Evolutionary conservation across 2,329 filamentous ascomycete species (phyloP).

Genomic region (Lachnum nothofagi): DNA sequence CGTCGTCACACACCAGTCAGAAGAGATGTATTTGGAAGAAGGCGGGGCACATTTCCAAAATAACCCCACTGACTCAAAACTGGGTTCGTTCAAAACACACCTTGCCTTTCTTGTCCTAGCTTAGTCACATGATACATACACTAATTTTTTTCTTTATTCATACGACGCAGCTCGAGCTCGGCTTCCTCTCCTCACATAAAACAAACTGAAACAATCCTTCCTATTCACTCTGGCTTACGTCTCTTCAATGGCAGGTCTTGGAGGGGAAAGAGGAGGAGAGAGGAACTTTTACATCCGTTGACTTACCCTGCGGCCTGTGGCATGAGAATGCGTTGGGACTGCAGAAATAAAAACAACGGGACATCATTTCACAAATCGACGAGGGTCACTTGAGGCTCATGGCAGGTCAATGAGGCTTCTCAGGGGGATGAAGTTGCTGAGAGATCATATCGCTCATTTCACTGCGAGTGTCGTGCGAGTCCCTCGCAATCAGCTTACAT

Average conservation of each 20-base stretch:
- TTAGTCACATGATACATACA: constrained; percentile 12
- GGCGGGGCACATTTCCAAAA: constrained; percentile 4
- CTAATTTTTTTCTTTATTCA: constrained; percentile 15
- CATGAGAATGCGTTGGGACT: constrained; percentile 34
- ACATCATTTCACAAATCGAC: constrained; percentile 15
- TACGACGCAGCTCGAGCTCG: constrained; percentile 10
- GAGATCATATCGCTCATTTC: too few relatives aligned
- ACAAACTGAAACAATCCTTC: constrained; percentile 43
- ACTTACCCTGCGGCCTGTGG: constrained; percentile 54
- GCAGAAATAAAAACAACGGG: constrained; percentile 29
- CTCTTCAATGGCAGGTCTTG: constrained; percentile 52
- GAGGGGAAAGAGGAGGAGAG: constrained; percentile 68
- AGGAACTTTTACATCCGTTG: constrained; percentile 43
- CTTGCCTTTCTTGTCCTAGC: too few relatives aligned
- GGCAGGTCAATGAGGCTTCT: background rate
- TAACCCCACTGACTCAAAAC: background rate
- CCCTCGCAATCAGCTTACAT: too few relatives aligned
- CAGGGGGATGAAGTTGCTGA: background rate
- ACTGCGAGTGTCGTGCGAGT: too few relatives aligned
- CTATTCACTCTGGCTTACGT: constrained; percentile 65
- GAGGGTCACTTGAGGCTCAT: too few relatives aligned
- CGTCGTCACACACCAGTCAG: constrained; percentile 11
- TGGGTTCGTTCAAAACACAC: too few relatives aligned
- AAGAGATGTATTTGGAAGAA: constrained; percentile 14
- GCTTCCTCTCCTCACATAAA: constrained; percentile 40